Percentiles rank a stretch among this genome's conserved stretches.
These are phyloP conservation scores for Rubus idaeus DNA, from an alignment of 306 rosid species.

Conservation along the genomic window DNA sequence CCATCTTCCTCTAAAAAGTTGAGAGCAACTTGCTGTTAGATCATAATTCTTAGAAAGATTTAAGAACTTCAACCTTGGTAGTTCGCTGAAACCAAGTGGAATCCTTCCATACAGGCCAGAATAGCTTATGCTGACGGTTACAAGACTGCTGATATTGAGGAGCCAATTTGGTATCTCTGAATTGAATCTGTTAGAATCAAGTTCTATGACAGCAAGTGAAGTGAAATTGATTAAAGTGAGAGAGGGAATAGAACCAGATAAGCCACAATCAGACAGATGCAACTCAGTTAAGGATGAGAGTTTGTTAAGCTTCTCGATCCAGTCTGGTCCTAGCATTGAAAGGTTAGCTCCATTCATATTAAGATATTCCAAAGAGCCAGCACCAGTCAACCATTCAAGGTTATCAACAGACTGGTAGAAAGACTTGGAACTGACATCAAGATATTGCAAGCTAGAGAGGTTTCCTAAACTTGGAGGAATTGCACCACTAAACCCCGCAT, in stretches of 20 bases:
- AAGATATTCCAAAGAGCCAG: slow-evolving; percentile 39
- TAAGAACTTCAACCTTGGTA: slow-evolving; percentile 32
- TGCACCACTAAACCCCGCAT: slow-evolving; percentile 34
- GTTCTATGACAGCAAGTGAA: slow-evolving; percentile 39
- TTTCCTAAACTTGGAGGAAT: slow-evolving; percentile 42
- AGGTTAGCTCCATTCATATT: slow-evolving; percentile 35
- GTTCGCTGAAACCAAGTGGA: slow-evolving; percentile 41
- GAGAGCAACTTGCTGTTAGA: slow-evolving; percentile 42
- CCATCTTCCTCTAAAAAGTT: slow-evolving; percentile 39
- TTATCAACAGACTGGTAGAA: slow-evolving; percentile 3
- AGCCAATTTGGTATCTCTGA: slow-evolving; percentile 48
- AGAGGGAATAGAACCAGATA: slow-evolving; percentile 29
- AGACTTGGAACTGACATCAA: slow-evolving; percentile 16
- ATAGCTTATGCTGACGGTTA: slow-evolving; percentile 11
- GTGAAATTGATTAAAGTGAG: slow-evolving; percentile 31
- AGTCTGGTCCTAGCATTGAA: slow-evolving; percentile 32
- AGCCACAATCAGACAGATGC: slow-evolving; percentile 23
- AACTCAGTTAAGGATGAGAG: slow-evolving; percentile 35
- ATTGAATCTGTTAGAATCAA: slow-evolving; percentile 17
- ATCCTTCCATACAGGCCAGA: slow-evolving; percentile 39
- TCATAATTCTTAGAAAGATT: slow-evolving; percentile 5
- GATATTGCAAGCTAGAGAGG: slow-evolving; percentile 37
- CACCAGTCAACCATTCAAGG: slow-evolving; percentile 36
- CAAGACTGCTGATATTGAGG: slow-evolving; percentile 36
- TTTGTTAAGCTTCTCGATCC: slow-evolving; percentile 24